These are phyloP conservation scores for Kodamaea ohmeri DNA, from an alignment of 1,139 yeast species.

Conservation along the genomic window DNA sequence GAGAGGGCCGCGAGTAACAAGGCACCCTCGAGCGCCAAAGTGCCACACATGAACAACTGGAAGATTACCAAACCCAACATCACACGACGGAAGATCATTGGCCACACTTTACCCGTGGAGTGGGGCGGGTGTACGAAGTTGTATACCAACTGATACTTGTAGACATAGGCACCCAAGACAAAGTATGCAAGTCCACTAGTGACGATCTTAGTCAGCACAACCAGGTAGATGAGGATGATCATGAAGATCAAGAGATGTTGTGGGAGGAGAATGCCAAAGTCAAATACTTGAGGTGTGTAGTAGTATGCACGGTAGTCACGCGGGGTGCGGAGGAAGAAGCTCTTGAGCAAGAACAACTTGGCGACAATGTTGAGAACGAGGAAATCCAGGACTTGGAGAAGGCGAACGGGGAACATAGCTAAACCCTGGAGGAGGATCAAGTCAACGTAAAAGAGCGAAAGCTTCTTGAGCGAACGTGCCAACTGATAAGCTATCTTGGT, in stretches of 20 bases:
- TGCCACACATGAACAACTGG: conserved; percentile 68
- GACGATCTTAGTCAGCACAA: conserved; percentile 62
- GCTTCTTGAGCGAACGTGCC: conserved; percentile 66
- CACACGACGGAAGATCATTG: conserved; percentile 57
- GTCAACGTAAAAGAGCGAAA: conserved; percentile 79
- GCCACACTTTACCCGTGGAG: conserved; percentile 72
- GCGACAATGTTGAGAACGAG: conserved; percentile 46
- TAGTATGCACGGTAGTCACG: conserved; percentile 47
- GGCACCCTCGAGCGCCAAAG: conserved; percentile 63
- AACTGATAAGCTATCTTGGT: conserved; percentile 75
- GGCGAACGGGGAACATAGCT: conserved; percentile 78
- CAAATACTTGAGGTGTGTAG: conserved; percentile 62
- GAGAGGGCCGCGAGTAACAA: conserved; percentile 49
- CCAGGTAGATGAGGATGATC: conserved; percentile 59
- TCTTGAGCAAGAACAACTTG: conserved; percentile 53
- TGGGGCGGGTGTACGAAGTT: conserved; percentile 71
- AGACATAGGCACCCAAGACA: conserved; percentile 59
- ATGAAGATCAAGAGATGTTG: conserved; percentile 63
- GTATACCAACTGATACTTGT: conserved; percentile 62
- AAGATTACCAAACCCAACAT: conserved; percentile 57
- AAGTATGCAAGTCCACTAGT: conserved; percentile 66
- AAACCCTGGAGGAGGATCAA: conserved; percentile 78
- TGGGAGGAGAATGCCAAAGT: conserved; percentile 63
- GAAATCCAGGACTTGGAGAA: conserved; percentile 65
- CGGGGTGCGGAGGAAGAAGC: conserved; percentile 52